Base-by-base conservation (phyloP, 2,329 filamentous ascomycete species). In the Aspergillus sojae region DNA sequence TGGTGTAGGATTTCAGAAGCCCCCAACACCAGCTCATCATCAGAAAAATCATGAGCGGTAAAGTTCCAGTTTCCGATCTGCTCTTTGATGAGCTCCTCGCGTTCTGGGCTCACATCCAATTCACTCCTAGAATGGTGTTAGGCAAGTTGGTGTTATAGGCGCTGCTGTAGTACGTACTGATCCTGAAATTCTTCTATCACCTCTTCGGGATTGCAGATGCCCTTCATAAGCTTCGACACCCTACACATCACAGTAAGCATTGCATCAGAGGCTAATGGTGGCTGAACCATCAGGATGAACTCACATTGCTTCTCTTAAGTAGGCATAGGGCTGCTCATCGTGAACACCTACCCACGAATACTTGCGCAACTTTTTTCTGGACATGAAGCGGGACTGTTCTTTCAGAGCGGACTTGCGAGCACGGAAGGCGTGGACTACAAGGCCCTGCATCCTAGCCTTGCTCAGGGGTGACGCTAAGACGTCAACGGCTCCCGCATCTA, bases 1-100 rank as follows among this genome's bases (percentile, higher is more conserved):
- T 98, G 94, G 74, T 93, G 89, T 71, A 99, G 89, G 87, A 99
- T 99, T 68, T 91, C 79, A 71, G 91, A 86, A n/a, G 93, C 90
- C 21, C 88, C 93, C 72, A 94, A 89, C 6, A 97, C 85, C 46
- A 99, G 84, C 77, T 98, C 93, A 73, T 98, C 94, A 71, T 98
- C 93, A 36, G 88, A 88, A 71, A 94, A 96, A 21, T 92, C 88
- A 73, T 97, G 94, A 3, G 94, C 94, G 50, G 90, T 94, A 73
- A 98, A 99, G 60, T 88, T 83, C 94, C 95, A 98, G 56, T 85
- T 85, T 23, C 90, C 91, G 43, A 97, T 84, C 21, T 89, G 89
- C 10, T 85, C 77, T 63, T 88, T 88, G 62, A 98, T 87, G 52
- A 86, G 80, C 45, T 83, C 81, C 71, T 88, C 88, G 41, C 91